Evolutionary conservation across 805 yeast species (phyloP), one percentile per base, ranked within the genome.

Genomic region (Starmera dryadoides): DNA sequence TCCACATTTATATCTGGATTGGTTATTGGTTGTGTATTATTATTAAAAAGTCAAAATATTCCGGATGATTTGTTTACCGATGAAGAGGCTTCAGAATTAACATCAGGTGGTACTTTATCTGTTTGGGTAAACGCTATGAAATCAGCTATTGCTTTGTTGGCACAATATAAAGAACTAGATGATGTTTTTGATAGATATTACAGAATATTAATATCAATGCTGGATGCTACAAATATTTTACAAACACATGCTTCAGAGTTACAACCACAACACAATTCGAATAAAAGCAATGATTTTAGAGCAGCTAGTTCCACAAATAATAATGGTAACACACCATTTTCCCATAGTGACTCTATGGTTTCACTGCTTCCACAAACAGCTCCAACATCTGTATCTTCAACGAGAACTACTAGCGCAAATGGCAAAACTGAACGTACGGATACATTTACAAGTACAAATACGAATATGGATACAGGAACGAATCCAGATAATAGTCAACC

Each of bases 1-100:
- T 55, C 56, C 30, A 47, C 60, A 4, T 64, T 65, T 40, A 60
- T 58, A 43, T 62, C 70, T 1, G 68, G 68, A 1, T 46, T 66
- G 15, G 54, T 62, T 2, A 42, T 66, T 18, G 69, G 69, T 1
- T 37, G 62, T 2, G 47, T 59, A 20, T 44, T 62, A 20, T 43
- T 65, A 10, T 22, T 54, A 32, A 45, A 41, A 33, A 22, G 35
- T 3, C 43, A 45, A 23, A 45, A 45, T 10, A 42, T 48, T 28
- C 48, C 47, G 10, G 46, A 42, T 28, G 53, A 49, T 21, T 37
- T 50, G 37, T 40, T 45, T 30, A 35, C 37, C 18, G 36, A 37
- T 20, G 50, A 45, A 21, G 43, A 43, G 4, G 16, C 12, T 10
- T 11, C 29, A 16, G 47, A 44, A 15, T 16, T 32, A 19, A 12